Conservation (phyloP, 1,139 yeast genomes). For the Blastobotrys serpentis region DNA sequence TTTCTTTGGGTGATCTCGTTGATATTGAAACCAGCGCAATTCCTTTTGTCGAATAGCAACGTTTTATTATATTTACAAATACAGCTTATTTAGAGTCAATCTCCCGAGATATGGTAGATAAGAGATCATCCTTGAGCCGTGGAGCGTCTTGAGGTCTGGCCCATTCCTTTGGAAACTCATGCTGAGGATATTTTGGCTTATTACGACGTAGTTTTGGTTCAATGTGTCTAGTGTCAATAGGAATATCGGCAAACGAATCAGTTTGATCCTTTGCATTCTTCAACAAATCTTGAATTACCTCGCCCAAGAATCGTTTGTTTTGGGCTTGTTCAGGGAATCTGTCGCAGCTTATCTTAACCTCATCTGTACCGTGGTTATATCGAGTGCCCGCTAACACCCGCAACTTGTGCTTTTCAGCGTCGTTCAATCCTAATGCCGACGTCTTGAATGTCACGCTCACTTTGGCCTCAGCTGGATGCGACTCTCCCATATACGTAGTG, state of each 20-base stretch:
- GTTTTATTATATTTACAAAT: background rate
- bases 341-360: constrained; percentile 60
- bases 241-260: constrained; percentile 70
- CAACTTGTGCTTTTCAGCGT: constrained; percentile 65
- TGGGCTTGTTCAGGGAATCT: constrained; percentile 77
- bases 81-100: constrained; percentile 2
- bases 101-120: constrained; percentile 22
- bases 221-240: constrained; percentile 75
- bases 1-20: background rate
- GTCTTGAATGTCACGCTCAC: constrained; percentile 62
- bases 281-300: constrained; percentile 59
- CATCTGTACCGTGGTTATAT: constrained; percentile 60
- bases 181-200: constrained; percentile 34
- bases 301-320: constrained; percentile 73
- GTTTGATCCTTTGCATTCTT: constrained; percentile 62
- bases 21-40: no score
- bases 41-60: background rate
- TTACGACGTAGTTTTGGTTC: constrained; percentile 45
- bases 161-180: constrained; percentile 79
- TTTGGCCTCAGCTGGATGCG: constrained; percentile 67
- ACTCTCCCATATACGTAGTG: constrained; percentile 71
- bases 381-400: constrained; percentile 77
- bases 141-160: constrained; percentile 55
- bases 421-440: constrained; percentile 50
- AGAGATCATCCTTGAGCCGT: constrained; percentile 25